Evolutionary conservation across 306 rosid genomes (phyloP), one percentile per base, ranked within the genome.

Genomic region (Ceratonia siliqua): DNA sequence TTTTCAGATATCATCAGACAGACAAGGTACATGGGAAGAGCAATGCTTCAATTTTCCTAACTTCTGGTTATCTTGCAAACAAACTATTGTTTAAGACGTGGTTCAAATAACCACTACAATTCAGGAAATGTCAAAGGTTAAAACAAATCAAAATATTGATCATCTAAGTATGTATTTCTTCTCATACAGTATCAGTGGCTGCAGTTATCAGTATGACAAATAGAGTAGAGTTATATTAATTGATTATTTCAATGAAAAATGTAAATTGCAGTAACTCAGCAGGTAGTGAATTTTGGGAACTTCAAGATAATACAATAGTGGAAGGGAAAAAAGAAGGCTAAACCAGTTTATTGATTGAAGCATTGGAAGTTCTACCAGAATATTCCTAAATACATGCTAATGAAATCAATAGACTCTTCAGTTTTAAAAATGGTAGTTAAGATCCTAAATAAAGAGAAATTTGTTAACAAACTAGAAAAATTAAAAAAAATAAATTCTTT

Each of bases 101-200:
- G 41, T 39, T 68, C 75, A 82, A 69, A 67, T 49, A 38, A 63
- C 54, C 52, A 68, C 25, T 54, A 45, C 30, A 36, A 7, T 2
- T 77, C 57, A 62, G 35, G 42, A 59, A 72, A 55, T 52, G 28
- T 65, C 15, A 22, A 5, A 54, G 18, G 12, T 49, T n/a, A 61
- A 63, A 72, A 54, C n/a, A 78, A 58, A 30, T 28, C 14, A 59
- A 28, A 72, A 72, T 18, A 27, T 24, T 27, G 53, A 64, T 65
- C 10, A 53, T 33, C 70, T 11, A 70, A 49, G 17, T 15, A 13
- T 57, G 33, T 25, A 41, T 54, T 55, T 53, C 78, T 14, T 21
- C 24, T 53, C 55, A 65, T 20, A 17, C 46, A 46, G 48, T n/a
- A 15, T 30, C 43, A 38, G 49, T 54, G 30, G 14, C 46, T 41